A percentile compares a stretch with the other conserved stretches of the same genome.
phyloP scores from a whole-genome alignment of 768 basidiomycete species.

The Hericium rajendrae region DNA sequence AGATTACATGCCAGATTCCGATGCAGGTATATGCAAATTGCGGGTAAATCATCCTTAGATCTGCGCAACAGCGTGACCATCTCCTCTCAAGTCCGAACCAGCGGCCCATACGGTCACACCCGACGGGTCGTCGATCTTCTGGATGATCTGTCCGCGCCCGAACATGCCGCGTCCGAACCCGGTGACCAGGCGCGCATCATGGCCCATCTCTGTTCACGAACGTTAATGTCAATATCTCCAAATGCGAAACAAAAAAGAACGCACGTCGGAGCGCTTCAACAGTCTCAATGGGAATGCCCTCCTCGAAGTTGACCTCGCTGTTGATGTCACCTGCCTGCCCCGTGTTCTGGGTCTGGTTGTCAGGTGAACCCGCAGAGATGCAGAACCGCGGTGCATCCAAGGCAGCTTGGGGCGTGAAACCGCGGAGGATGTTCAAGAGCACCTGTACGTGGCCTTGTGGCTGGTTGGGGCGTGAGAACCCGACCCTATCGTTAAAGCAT shows the following conservation, averaged over 20 bases:
- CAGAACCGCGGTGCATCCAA: slow-evolving; percentile 95
- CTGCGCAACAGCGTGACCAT: slow-evolving; percentile 82
- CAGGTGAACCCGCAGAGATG: slow-evolving; percentile 77
- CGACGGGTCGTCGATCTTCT: slow-evolving; percentile 55
- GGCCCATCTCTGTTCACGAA: slow-evolving; percentile 66
- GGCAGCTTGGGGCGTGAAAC: slow-evolving; percentile 80
- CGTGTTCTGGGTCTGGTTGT: slow-evolving; percentile 36
- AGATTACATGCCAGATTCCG: background rate
- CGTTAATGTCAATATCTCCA: background rate
- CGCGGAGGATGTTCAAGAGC: slow-evolving; percentile 80
- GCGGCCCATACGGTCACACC: slow-evolving; percentile 88
- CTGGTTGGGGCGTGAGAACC: slow-evolving; percentile 26
- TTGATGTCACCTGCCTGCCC: slow-evolving; percentile 56
- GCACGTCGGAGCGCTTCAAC: slow-evolving; percentile 55
- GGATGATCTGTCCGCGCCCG: slow-evolving; percentile 87
- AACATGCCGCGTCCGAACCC: slow-evolving; percentile 58
- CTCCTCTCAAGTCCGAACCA: slow-evolving; percentile 81
- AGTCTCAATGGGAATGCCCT: slow-evolving; percentile 56
- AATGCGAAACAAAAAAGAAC: background rate
- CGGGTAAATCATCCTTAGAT: slow-evolving; percentile 26
- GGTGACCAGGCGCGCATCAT: slow-evolving; percentile 55
- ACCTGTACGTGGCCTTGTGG: slow-evolving; percentile 97
- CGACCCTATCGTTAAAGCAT: background rate
- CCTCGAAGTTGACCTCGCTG: slow-evolving; percentile 85
- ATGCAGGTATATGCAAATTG: background rate